Evolutionary conservation across 495 filamentous ascomycete genomes (phyloP).

Genomic region (Trichoderma virens): DNA sequence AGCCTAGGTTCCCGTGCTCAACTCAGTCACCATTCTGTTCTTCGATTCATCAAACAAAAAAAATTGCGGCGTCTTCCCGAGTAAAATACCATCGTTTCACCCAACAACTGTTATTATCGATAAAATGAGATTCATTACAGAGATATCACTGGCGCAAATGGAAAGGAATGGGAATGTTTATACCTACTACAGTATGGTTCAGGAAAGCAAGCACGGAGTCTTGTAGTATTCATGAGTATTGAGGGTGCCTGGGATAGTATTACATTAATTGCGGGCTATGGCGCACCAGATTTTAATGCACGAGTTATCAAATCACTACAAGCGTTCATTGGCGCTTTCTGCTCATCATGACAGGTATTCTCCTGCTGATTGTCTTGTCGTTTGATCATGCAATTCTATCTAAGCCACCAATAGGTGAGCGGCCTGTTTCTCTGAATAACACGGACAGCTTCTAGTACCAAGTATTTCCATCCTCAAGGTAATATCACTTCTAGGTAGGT

Average conservation of each 20-base stretch:
- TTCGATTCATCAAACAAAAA: background rate
- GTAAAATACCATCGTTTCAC: background rate
- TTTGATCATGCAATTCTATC: too few species aligned
- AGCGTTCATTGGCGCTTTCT: background rate
- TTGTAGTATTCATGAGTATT: background rate
- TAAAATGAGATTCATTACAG: background rate
- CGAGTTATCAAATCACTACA: too few species aligned
- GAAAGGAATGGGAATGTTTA: background rate
- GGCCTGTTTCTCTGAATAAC: too few species aligned
- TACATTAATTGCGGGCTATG: background rate
- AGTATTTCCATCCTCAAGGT: too few species aligned
- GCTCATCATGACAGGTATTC: background rate
- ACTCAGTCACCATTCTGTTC: background rate
- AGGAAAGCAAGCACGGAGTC: constrained; percentile 1
- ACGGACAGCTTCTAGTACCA: too few species aligned
- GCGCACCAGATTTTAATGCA: background rate
- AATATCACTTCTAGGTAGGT: too few species aligned
- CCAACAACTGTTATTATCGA: background rate
- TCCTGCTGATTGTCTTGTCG: background rate
- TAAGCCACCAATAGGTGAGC: too few species aligned
- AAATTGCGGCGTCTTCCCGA: background rate
- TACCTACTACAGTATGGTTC: background rate
- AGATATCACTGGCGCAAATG: constrained; percentile 3
- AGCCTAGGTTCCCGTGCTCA: background rate
- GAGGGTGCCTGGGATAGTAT: background rate